Percentiles rank a stretch among this genome's conserved stretches.
phyloP scores from a whole-genome alignment of 1,284 basidiomycete genomes.

The Uromyces viciae-fabae region DNA sequence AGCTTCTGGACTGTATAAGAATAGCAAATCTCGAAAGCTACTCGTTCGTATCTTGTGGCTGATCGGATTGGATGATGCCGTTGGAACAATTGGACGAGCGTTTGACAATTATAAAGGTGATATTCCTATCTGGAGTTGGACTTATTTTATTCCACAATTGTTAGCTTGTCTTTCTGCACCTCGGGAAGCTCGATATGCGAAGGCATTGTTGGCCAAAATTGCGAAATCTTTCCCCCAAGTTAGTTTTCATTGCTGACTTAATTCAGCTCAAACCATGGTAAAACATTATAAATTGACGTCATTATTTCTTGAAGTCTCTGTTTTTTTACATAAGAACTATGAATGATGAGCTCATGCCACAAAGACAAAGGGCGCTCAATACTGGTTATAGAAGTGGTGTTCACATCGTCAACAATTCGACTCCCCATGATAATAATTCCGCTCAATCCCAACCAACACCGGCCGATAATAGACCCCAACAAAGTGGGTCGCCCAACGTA shows the following conservation, averaged over 20 bases:
- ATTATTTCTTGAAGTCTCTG: conserved; percentile 65
- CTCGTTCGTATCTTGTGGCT: conserved; percentile 92
- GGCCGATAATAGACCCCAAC: conserved; percentile 44
- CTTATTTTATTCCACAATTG: conserved; percentile 94
- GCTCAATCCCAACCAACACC: conserved; percentile 45
- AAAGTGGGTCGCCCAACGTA: conserved; percentile 51
- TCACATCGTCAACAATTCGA: conserved; percentile 41
- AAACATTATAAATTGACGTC: neutral
- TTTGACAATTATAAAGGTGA: conserved; percentile 98
- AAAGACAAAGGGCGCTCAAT: conserved; percentile 40
- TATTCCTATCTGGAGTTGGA: conserved; percentile 98
- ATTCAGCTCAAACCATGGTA: neutral
- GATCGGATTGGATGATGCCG: conserved; percentile 83
- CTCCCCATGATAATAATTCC: conserved; percentile 47
- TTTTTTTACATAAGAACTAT: conserved; percentile 93
- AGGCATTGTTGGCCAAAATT: conserved; percentile 81
- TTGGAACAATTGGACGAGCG: conserved; percentile 72
- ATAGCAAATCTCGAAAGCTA: conserved; percentile 83
- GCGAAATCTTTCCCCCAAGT: conserved; percentile 93
- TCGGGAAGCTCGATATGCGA: conserved; percentile 86
- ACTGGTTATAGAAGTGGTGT: conserved; percentile 31
- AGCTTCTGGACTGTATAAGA: conserved; percentile 94
- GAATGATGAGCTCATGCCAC: conserved; percentile 68
- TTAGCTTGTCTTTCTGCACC: conserved; percentile 76
- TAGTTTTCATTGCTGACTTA: conserved; percentile 52